phyloP scores from a whole-genome alignment of 2,329 filamentous ascomycete species.

The Orbilia ellipsospora region DNA sequence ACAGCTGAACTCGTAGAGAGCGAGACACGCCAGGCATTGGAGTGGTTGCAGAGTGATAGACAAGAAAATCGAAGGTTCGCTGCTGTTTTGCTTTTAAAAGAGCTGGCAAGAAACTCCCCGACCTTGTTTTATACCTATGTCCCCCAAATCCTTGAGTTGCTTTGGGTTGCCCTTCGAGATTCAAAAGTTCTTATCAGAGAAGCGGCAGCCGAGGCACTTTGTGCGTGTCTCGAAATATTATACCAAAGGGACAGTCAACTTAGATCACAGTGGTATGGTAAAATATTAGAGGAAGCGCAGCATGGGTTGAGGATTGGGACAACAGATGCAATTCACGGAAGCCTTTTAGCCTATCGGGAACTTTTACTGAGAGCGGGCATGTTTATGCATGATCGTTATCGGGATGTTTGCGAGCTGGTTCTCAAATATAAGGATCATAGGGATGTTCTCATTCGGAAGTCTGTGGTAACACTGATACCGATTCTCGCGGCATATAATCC shows the following conservation, averaged over 20 bases:
- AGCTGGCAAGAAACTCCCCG: conserved; percentile 90
- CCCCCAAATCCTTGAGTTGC: conserved; percentile 91
- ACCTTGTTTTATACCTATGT: conserved; percentile 97
- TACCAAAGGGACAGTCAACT: conserved; percentile 89
- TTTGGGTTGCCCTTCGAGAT: conserved; percentile 94
- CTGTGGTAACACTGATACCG: conserved; percentile 90
- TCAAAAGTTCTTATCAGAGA: conserved; percentile 89
- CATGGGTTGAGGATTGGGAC: conserved; percentile 82
- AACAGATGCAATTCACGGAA: conserved; percentile 92
- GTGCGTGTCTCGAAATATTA: conserved; percentile 95
- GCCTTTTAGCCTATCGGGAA: conserved; percentile 89
- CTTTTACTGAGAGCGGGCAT: conserved; percentile 94
- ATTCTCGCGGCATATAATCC: conserved; percentile 93
- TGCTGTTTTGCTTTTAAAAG: conserved; percentile 87
- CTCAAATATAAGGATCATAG: conserved; percentile 92
- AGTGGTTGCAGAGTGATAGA: conserved; percentile 95
- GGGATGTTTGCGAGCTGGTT: conserved; percentile 90
- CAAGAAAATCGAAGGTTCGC: conserved; percentile 94
- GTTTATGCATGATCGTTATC: conserved; percentile 98
- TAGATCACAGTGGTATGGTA: conserved; percentile 86
- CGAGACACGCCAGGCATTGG: conserved; percentile 93
- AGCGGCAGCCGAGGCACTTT: conserved; percentile 90
- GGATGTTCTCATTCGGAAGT: conserved; percentile 85
- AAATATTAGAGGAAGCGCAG: conserved; percentile 87
- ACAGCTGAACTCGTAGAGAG: conserved; percentile 96